phyloP scores from a whole-genome alignment of 2,329 filamentous ascomycete species.

The Xylariaceae sp. region DNA sequence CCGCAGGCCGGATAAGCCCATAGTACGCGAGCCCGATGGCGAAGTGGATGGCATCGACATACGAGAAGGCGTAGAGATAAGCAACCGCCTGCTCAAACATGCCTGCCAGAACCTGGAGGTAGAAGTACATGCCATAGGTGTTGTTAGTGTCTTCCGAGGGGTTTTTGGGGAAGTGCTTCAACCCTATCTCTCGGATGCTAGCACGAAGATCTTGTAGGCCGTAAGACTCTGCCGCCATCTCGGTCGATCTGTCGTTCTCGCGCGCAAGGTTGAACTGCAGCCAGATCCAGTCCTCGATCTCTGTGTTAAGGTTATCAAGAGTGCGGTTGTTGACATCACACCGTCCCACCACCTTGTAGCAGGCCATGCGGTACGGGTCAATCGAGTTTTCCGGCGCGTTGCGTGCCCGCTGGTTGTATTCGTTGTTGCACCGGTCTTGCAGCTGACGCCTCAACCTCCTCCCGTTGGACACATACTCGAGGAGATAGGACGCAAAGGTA shows the following conservation, averaged over 20 bases:
- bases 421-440: constrained; percentile 80
- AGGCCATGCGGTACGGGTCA: constrained; percentile 93
- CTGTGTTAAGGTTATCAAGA: constrained; percentile 54
- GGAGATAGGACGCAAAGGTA: constrained; percentile 81
- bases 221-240: constrained; percentile 60
- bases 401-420: constrained; percentile 78
- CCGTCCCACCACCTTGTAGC: constrained; percentile 93
- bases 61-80: constrained; percentile 86
- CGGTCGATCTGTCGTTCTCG: constrained; percentile 55
- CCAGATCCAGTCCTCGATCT: constrained; percentile 66
- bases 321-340: constrained; percentile 59
- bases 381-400: constrained; percentile 81
- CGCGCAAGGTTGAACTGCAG: constrained; percentile 63
- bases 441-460: constrained; percentile 69
- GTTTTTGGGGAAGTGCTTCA: constrained; percentile 81
- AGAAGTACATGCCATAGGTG: constrained; percentile 85
- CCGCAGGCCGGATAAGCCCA: constrained; percentile 78
- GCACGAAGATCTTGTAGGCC: constrained; percentile 62
- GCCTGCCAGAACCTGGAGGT: constrained; percentile 81
- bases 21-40: constrained; percentile 85
- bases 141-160: constrained; percentile 65
- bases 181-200: constrained; percentile 80
- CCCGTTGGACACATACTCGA: constrained; percentile 73
- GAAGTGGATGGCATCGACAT: constrained; percentile 91
- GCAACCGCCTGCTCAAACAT: constrained; percentile 91